Percentiles rank a stretch among this genome's conserved stretches.
These are phyloP conservation scores for Nymphaea thermarum DNA, from an alignment of 164 flowering plant species.

Conservation along the genomic window DNA sequence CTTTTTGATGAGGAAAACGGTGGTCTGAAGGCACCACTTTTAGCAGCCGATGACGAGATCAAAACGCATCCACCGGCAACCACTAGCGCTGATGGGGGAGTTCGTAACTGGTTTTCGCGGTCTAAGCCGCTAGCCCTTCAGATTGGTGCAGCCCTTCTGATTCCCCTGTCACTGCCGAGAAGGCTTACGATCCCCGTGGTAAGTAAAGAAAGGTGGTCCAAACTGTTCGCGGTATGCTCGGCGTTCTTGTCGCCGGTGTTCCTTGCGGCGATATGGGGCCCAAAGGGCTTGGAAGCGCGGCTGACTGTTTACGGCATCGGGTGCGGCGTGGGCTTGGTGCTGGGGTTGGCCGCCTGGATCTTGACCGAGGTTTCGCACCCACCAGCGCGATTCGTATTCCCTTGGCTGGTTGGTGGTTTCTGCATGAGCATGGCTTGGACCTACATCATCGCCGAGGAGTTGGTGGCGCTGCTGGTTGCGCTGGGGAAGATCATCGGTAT, in stretches of 20 bases:
- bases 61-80: neutral
- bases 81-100: neutral
- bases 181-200: constrained; percentile 40
- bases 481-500: constrained; percentile 28
- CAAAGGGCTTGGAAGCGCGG: constrained; percentile 7
- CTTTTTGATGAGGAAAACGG: neutral
- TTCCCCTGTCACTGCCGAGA: constrained; percentile 39
- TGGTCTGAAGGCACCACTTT: neutral
- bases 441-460: constrained; percentile 40
- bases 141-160: constrained; percentile 11
- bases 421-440: constrained; percentile 51
- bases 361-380: constrained; percentile 22
- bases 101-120: neutral
- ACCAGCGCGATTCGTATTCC: constrained; percentile 25
- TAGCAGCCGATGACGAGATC: neutral
- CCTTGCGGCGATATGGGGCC: constrained; percentile 24
- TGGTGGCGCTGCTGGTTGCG: constrained; percentile 35
- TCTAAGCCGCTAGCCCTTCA: too few species aligned
- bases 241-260: constrained; percentile 33
- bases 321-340: constrained; percentile 10
- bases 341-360: constrained; percentile 23
- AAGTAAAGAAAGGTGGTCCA: constrained; percentile 39
- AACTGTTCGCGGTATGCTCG: constrained; percentile 31
- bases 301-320: constrained; percentile 14
- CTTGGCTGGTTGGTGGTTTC: constrained; percentile 49